phyloP scores from a whole-genome alignment of 208 protist genomes.

The Vickermania spadyakhi region DNA sequence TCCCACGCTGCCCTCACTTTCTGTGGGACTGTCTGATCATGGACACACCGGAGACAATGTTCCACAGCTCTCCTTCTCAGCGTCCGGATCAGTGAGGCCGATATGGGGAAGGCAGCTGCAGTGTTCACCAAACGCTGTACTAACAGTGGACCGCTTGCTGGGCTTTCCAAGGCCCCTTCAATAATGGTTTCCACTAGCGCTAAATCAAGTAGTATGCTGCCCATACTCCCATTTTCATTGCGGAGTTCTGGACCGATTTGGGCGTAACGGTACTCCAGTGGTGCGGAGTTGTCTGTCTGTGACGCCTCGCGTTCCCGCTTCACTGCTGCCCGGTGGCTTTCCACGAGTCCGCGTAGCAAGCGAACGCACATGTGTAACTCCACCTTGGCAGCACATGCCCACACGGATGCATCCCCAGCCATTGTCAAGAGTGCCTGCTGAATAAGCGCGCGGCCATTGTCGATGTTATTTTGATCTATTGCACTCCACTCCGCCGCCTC shows the following conservation, averaged over 20 bases:
- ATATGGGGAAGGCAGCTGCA: constrained; percentile 34
- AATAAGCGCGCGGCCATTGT: constrained; percentile 64
- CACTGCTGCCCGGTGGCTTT: constrained; percentile 19
- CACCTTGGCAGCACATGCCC: constrained; percentile 53
- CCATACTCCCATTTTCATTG: constrained; percentile 50
- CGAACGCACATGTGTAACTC: constrained; percentile 62
- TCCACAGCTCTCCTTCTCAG: too few relatives aligned
- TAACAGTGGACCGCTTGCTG: constrained; percentile 33
- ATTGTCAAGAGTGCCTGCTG: constrained; percentile 75
- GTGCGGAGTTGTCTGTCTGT: background rate
- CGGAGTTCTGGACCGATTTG: constrained; percentile 18
- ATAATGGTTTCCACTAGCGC: constrained; percentile 54
- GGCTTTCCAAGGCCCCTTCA: constrained; percentile 52
- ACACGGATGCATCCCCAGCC: constrained; percentile 35
- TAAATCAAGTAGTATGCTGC: constrained; percentile 51
- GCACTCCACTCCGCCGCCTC: constrained; percentile 72
- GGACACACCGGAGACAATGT: too few relatives aligned
- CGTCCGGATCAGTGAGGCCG: constrained; percentile 22
- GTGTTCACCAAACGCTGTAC: constrained; percentile 29
- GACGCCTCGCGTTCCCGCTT: constrained; percentile 4
- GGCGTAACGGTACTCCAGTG: background rate
- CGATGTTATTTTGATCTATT: constrained; percentile 39
- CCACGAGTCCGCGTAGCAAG: constrained; percentile 36
- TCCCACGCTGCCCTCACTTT: constrained; percentile 2
- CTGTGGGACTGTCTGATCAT: background rate